A percentile compares a stretch with the other conserved stretches of the same genome.
phyloP scores from a whole-genome alignment of 345 rosid species.

The Eucalyptus fibrosa region DNA sequence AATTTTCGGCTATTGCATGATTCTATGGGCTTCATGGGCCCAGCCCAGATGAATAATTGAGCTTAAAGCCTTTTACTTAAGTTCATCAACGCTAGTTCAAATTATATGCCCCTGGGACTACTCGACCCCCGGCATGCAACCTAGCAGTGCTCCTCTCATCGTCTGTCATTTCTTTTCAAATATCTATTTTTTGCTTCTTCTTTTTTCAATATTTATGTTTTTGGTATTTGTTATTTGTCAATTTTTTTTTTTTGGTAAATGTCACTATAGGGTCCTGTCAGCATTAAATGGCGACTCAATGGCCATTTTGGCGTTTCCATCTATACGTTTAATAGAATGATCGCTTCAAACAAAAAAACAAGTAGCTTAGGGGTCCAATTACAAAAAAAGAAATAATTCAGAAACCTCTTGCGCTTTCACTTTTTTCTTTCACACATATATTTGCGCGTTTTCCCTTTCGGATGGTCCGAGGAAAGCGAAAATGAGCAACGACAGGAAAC shows the following conservation, averaged over 20 bases:
- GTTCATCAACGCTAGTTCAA: too few species aligned
- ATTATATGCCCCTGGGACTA: too few species aligned
- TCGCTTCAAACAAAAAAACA: background rate
- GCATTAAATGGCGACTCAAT: background rate
- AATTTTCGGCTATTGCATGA: too few species aligned
- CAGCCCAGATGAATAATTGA: too few species aligned
- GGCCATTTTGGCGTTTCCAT: background rate
- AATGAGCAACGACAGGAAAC: background rate
- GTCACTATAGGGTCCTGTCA: background rate
- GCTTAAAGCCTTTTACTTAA: too few species aligned
- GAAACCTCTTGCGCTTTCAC: background rate
- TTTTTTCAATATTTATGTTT: background rate
- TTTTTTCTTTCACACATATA: background rate
- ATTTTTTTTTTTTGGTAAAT: background rate
- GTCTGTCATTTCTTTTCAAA: background rate
- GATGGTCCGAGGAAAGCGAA: background rate
- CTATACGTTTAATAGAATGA: background rate
- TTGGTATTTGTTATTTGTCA: background rate
- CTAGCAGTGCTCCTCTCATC: background rate
- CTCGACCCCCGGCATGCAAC: background rate
- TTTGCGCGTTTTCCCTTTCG: background rate
- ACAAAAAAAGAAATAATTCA: background rate
- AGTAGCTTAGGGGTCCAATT: background rate
- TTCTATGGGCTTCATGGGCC: too few species aligned
- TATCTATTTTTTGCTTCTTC: accelerated